These are phyloP conservation scores for Boeremia exigua DNA, from an alignment of 2,329 filamentous ascomycete species.

Conservation along the genomic window DNA sequence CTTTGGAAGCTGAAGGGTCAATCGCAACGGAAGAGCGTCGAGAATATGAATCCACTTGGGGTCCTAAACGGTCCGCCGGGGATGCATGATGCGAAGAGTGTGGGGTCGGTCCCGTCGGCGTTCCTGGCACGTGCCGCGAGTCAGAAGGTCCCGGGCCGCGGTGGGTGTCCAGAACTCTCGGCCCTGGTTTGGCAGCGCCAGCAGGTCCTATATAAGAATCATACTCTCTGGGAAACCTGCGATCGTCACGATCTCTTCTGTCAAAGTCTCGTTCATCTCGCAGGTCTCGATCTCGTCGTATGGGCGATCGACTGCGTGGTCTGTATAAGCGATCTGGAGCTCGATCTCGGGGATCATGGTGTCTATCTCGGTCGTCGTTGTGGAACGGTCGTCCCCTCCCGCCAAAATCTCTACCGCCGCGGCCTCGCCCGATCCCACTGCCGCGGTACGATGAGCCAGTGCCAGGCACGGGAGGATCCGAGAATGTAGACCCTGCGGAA, in stretches of 20 bases:
- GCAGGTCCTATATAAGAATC: slow-evolving; percentile 50
- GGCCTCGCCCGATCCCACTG: slow-evolving; percentile 58
- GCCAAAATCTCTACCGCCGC: slow-evolving; percentile 55
- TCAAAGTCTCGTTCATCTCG: slow-evolving; percentile 50
- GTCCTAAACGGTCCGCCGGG: slow-evolving; percentile 40
- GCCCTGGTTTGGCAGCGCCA: slow-evolving; percentile 36
- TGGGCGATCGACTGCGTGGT: slow-evolving; percentile 67
- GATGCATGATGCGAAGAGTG: slow-evolving; percentile 43
- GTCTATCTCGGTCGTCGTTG: slow-evolving; percentile 56
- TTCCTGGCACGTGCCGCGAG: slow-evolving; percentile 40
- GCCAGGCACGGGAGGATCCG: slow-evolving; percentile 66
- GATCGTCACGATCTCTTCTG: slow-evolving; percentile 49
- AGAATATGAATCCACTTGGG: slow-evolving; percentile 42
- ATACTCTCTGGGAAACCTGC: slow-evolving; percentile 54
- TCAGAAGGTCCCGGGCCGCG: slow-evolving; percentile 37
- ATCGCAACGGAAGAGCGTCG: slow-evolving; percentile 46
- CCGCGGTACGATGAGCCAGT: slow-evolving; percentile 59
- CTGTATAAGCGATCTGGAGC: slow-evolving; percentile 58
- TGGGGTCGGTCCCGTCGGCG: slow-evolving; percentile 42
- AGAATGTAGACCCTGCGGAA: slow-evolving; percentile 73
- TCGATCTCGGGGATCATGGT: slow-evolving; percentile 51
- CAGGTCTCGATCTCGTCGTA: slow-evolving; percentile 57
- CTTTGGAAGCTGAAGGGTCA: slow-evolving; percentile 41
- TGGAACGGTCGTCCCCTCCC: slow-evolving; percentile 55
- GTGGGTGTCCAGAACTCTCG: slow-evolving; percentile 41